phyloP scores from a whole-genome alignment of 257 asterid genomes.

The Primulina huaijiensis region DNA sequence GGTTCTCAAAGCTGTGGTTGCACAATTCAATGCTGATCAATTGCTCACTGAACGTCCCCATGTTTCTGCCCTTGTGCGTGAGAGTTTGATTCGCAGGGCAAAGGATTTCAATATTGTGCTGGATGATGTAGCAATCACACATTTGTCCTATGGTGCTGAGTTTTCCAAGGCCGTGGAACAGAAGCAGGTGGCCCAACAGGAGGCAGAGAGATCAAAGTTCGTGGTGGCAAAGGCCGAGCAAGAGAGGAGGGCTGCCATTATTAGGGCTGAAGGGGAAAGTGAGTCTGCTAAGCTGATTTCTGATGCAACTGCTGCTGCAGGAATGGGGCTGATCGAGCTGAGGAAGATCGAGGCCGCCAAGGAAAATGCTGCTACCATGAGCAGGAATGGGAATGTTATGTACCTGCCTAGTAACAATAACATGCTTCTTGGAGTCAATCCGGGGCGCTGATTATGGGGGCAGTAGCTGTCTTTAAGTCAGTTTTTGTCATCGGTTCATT shows the following conservation, averaged over 20 bases:
- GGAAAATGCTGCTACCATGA: conserved; percentile 47
- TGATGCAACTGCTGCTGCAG: conserved; percentile 68
- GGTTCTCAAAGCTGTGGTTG: conserved; percentile 86
- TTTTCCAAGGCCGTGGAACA: conserved; percentile 95
- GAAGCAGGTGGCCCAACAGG: conserved; percentile 99
- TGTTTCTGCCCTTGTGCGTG: conserved; percentile 87
- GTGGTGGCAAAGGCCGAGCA: conserved; percentile 80
- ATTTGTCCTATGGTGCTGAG: conserved; percentile 84
- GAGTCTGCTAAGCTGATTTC: conserved; percentile 73
- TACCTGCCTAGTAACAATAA: conserved; percentile 55
- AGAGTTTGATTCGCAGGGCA: conserved; percentile 75
- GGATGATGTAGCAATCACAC: conserved; percentile 94
- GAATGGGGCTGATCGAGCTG: conserved; percentile 67
- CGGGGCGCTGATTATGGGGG: conserved; percentile 36
- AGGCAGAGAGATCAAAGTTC: conserved; percentile 91
- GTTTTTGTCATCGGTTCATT: too few relatives aligned
- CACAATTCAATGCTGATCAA: conserved; percentile 94
- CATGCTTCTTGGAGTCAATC: conserved; percentile 54
- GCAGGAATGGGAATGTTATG: conserved; percentile 46
- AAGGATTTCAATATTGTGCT: conserved; percentile 82
- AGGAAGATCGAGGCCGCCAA: conserved; percentile 74
- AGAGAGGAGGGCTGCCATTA: conserved; percentile 68
- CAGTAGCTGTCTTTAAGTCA: neutral
- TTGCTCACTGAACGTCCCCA: conserved; percentile 89
- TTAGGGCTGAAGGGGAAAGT: conserved; percentile 74